Conservation (phyloP, 106 monocot species). For the Chionographis japonica region DNA sequence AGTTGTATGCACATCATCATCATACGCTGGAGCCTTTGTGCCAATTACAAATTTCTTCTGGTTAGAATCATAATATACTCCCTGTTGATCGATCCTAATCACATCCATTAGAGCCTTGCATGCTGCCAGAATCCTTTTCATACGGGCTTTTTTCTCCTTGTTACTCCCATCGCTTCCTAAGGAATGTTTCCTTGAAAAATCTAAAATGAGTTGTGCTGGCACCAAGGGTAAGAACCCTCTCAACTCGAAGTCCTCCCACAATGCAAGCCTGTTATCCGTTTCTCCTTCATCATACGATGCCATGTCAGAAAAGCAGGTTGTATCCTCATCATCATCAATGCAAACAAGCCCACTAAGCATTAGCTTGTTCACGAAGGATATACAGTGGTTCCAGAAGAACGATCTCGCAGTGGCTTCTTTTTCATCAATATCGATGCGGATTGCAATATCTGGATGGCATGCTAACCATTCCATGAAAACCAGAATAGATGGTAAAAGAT, state of each 20-base stretch:
- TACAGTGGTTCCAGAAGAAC: slow-evolving; percentile 80
- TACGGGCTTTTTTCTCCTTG: slow-evolving; percentile 68
- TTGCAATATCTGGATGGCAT: slow-evolving; percentile 63
- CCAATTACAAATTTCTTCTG: slow-evolving; percentile 65
- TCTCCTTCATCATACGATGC: slow-evolving; percentile 74
- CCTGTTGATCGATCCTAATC: slow-evolving; percentile 49
- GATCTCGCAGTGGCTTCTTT: slow-evolving; percentile 64
- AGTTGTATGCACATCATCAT: slow-evolving; percentile 7
- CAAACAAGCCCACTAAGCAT: slow-evolving; percentile 43
- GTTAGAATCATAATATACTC: slow-evolving; percentile 60
- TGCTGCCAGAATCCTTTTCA: slow-evolving; percentile 83
- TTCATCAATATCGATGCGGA: slow-evolving; percentile 53
- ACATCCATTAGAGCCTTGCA: slow-evolving; percentile 53
- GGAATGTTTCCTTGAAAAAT: slow-evolving; percentile 70
- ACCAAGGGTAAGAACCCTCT: slow-evolving; percentile 82
- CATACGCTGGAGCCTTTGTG: slow-evolving; percentile 25
- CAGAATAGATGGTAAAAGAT: slow-evolving; percentile 65
- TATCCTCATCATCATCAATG: slow-evolving; percentile 53
- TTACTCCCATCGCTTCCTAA: slow-evolving; percentile 42
- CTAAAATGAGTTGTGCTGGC: slow-evolving; percentile 88
- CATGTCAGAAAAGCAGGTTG: slow-evolving; percentile 77
- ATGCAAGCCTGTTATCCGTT: slow-evolving; percentile 70
- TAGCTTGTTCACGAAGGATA: slow-evolving; percentile 75
- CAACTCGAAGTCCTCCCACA: slow-evolving; percentile 97
- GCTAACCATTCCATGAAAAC: slow-evolving; percentile 98